Evolutionary conservation across 2,329 filamentous ascomycete species (phyloP).

Genomic region (Keithomyces neogunnii): DNA sequence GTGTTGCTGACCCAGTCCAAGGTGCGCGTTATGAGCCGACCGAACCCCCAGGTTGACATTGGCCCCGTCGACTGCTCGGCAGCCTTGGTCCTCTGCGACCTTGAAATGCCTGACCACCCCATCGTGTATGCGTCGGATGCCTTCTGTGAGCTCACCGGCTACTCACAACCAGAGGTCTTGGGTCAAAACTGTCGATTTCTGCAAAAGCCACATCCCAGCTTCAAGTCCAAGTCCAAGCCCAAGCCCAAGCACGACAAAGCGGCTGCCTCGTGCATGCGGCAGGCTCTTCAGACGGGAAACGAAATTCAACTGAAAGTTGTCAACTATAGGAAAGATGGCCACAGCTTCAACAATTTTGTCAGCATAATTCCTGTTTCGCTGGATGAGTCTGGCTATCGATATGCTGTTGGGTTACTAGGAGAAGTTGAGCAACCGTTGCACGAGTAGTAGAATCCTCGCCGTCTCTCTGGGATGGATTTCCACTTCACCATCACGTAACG

Average conservation of each 20-base stretch:
- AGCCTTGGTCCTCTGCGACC: slow-evolving; percentile 75
- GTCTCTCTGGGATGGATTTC: neutral
- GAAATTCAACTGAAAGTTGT: slow-evolving; percentile 50
- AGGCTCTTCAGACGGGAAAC: slow-evolving; percentile 32
- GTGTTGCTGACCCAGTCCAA: slow-evolving; percentile 13
- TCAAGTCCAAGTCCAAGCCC: neutral
- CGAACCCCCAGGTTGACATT: slow-evolving; percentile 68
- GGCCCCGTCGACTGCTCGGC: slow-evolving; percentile 79
- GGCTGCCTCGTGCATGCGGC: slow-evolving; percentile 46
- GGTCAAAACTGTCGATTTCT: slow-evolving; percentile 81
- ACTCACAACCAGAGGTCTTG: slow-evolving; percentile 63
- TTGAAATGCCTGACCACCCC: slow-evolving; percentile 62
- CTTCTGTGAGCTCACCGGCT: slow-evolving; percentile 73
- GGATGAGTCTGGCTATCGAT: slow-evolving; percentile 56
- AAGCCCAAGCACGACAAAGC: slow-evolving; percentile 29
- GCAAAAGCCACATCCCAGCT: slow-evolving; percentile 58
- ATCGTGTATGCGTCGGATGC: slow-evolving; percentile 80
- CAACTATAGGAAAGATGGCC: slow-evolving; percentile 76
- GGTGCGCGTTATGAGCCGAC: slow-evolving; percentile 58
- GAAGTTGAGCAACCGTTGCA: slow-evolving; percentile 38
- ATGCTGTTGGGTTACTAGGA: slow-evolving; percentile 75
- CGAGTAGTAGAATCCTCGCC: neutral
- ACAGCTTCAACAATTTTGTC: slow-evolving; percentile 71
- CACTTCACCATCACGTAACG: neutral
- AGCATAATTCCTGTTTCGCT: slow-evolving; percentile 76